Percentiles rank a stretch among this genome's conserved stretches.
Evolutionary conservation across 495 filamentous ascomycete species (phyloP).

Genomic region (Evansstolkia leycettana): DNA sequence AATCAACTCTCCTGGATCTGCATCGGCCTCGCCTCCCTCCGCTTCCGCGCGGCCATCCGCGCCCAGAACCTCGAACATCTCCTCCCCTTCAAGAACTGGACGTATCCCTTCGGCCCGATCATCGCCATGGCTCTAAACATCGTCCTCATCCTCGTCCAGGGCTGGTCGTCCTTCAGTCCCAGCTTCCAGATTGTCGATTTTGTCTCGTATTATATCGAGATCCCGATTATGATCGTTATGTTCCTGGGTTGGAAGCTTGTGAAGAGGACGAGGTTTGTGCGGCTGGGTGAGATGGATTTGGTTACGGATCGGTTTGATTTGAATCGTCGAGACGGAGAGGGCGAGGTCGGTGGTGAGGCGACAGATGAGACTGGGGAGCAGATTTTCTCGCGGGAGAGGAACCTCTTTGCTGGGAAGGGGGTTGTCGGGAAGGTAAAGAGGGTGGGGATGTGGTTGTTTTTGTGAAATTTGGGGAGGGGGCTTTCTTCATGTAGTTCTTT

Average conservation of each 20-base stretch:
- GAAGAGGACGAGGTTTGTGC: conserved; percentile 31
- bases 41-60: conserved; percentile 43
- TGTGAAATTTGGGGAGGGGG: too few species aligned
- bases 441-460: conserved; percentile 24
- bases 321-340: not conserved
- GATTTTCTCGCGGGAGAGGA: too few species aligned
- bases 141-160: conserved; percentile 47
- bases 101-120: conserved; percentile 44
- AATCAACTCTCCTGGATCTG: conserved; percentile 52
- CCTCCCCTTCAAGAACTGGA: conserved; percentile 51
- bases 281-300: conserved; percentile 34
- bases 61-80: conserved; percentile 42
- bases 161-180: conserved; percentile 45
- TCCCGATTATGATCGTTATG: conserved; percentile 39
- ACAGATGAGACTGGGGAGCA: too few species aligned
- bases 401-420: too few species aligned
- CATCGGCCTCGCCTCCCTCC: conserved; percentile 45
- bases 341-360: not conserved
- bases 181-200: conserved; percentile 38
- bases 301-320: conserved; percentile 38
- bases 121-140: conserved; percentile 37
- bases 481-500: too few species aligned
- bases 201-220: conserved; percentile 38
- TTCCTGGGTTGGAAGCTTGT: conserved; percentile 37
- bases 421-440: conserved; percentile 11